Evolutionary conservation across 2,329 filamentous ascomycete genomes (phyloP).

Genomic region (Fusarium sp.): DNA sequence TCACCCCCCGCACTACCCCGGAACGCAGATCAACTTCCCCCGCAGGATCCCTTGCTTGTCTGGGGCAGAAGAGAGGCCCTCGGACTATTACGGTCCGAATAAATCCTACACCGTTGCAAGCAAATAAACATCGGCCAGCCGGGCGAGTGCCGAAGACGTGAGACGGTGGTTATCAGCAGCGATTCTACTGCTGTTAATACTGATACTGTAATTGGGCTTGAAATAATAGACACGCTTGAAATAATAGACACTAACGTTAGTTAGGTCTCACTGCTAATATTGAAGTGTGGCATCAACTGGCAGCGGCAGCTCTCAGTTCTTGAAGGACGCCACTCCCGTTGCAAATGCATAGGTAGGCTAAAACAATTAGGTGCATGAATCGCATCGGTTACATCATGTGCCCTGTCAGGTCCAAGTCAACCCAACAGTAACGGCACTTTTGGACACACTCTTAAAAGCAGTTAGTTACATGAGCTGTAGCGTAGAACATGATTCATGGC

Average conservation of each 20-base stretch:
- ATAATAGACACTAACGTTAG: too few species aligned
- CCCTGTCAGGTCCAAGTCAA: neutral
- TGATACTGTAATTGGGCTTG: too few species aligned
- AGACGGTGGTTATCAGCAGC: too few species aligned
- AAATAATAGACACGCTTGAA: too few species aligned
- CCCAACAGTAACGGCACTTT: neutral
- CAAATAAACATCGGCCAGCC: too few species aligned
- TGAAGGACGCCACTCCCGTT: neutral
- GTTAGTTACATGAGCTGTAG: neutral
- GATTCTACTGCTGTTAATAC: too few species aligned
- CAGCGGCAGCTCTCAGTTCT: too few species aligned
- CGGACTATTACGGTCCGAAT: neutral
- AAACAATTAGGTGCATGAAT: neutral
- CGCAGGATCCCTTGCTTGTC: neutral
- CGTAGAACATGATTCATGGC: neutral
- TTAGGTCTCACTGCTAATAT: too few species aligned
- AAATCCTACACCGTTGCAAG: too few species aligned
- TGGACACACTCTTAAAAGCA: neutral
- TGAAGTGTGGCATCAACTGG: too few species aligned
- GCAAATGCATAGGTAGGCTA: neutral
- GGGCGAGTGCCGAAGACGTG: too few species aligned
- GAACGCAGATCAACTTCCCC: neutral
- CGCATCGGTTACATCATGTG: neutral
- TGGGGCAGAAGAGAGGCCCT: neutral
- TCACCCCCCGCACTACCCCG: neutral